phyloP scores from a whole-genome alignment of 2,329 filamentous ascomycete species.

The Xylariaceae sp. region DNA sequence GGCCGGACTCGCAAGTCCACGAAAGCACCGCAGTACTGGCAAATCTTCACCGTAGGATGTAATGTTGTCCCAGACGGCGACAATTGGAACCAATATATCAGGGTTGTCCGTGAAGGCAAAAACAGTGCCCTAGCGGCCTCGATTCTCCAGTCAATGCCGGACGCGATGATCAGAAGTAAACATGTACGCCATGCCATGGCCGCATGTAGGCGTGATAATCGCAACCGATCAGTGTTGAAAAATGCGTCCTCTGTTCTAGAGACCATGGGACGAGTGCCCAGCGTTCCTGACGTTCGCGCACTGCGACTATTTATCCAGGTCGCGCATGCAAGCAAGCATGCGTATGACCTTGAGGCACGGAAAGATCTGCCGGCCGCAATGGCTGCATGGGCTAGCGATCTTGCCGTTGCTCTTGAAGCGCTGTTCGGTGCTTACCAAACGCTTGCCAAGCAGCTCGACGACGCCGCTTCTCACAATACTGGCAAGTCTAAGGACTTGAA shows the following conservation, averaged over 20 bases:
- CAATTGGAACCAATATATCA: constrained; percentile 65
- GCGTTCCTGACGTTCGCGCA: constrained; percentile 45
- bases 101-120: constrained; percentile 59
- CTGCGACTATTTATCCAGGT: constrained; percentile 54
- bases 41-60: constrained; percentile 57
- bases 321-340: constrained; percentile 44
- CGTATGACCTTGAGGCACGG: constrained; percentile 33
- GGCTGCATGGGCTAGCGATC: constrained; percentile 44
- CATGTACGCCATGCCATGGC: constrained; percentile 69
- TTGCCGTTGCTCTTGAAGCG: constrained; percentile 45
- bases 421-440: constrained; percentile 46
- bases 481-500: neutral
- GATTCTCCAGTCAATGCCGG: constrained; percentile 53
- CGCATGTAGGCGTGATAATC: constrained; percentile 69
- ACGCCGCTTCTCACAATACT: neutral
- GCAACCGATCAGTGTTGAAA: constrained; percentile 63
- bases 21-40: constrained; percentile 73
- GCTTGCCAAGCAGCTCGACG: constrained; percentile 14
- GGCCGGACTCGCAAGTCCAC: constrained; percentile 54
- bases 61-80: constrained; percentile 64
- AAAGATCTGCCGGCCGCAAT: constrained; percentile 35
- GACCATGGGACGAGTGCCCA: constrained; percentile 48
- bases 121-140: constrained; percentile 57
- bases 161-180: constrained; percentile 39
- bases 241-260: constrained; percentile 62